phyloP scores from a whole-genome alignment of 371 early-diverging fungal genomes.

The Mycotypha africana region DNA sequence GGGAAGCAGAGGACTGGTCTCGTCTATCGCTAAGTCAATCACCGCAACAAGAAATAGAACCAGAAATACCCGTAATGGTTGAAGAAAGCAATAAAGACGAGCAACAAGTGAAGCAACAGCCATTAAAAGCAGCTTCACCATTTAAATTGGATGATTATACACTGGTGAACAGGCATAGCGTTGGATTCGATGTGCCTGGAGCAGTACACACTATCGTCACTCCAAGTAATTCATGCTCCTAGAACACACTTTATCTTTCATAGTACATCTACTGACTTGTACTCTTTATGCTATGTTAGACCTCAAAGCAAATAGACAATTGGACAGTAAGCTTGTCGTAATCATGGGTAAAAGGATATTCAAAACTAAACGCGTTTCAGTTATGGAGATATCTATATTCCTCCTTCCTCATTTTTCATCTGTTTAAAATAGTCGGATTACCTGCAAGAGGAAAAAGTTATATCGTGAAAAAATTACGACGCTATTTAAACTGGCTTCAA shows the following conservation, averaged over 20 bases:
- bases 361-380: background rate
- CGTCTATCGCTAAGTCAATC: conserved; percentile 9
- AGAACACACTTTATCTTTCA: background rate
- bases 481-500: conserved; percentile 70
- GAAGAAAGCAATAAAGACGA: background rate
- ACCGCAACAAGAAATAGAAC: conserved; percentile 10
- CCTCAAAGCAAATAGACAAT: conserved; percentile 20
- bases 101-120: background rate
- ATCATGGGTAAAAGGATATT: conserved; percentile 54
- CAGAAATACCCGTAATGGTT: background rate
- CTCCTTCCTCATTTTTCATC: background rate
- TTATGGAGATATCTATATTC: no score
- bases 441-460: conserved; percentile 90
- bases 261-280: background rate
- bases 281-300: conserved; percentile 1
- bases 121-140: background rate
- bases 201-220: conserved; percentile 27
- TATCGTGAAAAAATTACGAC: conserved; percentile 79
- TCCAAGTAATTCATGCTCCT: conserved; percentile 13
- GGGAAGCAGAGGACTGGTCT: conserved; percentile 16
- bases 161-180: conserved; percentile 10
- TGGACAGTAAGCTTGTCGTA: conserved; percentile 53
- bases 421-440: conserved; percentile 79
- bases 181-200: conserved; percentile 30
- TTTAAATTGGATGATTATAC: background rate